Conservation (phyloP, 2,329 filamentous ascomycete genomes). For the Cercospora sp. region DNA sequence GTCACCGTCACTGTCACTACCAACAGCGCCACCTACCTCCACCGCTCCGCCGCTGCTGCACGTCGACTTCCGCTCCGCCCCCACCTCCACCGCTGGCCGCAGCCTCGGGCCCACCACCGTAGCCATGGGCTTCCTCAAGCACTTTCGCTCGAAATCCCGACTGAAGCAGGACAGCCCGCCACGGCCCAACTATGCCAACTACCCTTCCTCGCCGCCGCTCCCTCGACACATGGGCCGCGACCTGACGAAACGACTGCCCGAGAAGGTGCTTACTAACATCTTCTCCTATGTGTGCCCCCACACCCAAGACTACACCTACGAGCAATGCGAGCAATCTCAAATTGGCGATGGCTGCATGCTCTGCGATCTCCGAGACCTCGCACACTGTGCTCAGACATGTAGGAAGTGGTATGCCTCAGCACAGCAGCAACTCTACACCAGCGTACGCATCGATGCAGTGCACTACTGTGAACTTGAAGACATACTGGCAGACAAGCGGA, state of each 20-base stretch:
- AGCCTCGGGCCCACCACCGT: conserved; percentile 1
- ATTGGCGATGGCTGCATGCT: conserved; percentile 84
- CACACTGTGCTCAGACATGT: conserved; percentile 74
- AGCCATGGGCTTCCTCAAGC: conserved; percentile 53
- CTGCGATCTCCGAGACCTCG: conserved; percentile 86
- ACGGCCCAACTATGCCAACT: conserved; percentile 28
- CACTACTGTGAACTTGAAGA: conserved; percentile 92
- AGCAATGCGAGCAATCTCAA: conserved; percentile 77
- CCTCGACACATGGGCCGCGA: conserved; percentile 38
- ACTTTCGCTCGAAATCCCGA: conserved; percentile 48
- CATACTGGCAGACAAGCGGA: conserved; percentile 74
- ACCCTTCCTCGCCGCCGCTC: conserved; percentile 16
- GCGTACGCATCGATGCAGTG: conserved; percentile 88
- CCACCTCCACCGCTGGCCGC: not conserved
- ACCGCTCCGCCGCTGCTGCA: not conserved
- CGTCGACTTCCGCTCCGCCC: conserved; percentile 9
- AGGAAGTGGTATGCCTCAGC: conserved; percentile 68
- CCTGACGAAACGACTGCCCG: conserved; percentile 57
- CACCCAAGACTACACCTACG: conserved; percentile 71
- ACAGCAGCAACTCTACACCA: conserved; percentile 66
- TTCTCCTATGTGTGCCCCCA: conserved; percentile 85
- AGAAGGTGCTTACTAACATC: conserved; percentile 71
- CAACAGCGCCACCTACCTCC: not conserved
- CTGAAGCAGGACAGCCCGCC: conserved; percentile 43
- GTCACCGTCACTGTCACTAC: not conserved